Evolutionary conservation across 1,284 basidiomycete genomes (phyloP).

Genomic region (Pholiota adiposa): DNA sequence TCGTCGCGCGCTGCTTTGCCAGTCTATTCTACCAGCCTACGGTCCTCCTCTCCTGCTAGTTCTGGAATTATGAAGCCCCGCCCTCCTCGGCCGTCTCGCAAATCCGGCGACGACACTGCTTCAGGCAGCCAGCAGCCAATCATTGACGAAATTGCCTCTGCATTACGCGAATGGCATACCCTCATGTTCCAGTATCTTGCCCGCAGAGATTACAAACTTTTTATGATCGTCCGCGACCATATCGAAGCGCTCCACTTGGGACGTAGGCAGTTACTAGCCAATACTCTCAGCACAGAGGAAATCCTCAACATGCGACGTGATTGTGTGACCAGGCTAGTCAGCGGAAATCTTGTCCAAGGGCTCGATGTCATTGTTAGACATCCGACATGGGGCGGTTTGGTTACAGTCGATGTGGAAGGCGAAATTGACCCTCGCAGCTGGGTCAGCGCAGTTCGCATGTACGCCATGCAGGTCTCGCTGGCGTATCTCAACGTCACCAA

Average conservation of each 20-base stretch:
- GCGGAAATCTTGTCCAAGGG: conserved; percentile 90
- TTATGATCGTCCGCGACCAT: conserved; percentile 86
- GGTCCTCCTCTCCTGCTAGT: conserved; percentile 63
- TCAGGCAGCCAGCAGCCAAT: conserved; percentile 86
- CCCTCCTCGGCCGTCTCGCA: conserved; percentile 91
- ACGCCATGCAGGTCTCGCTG: conserved; percentile 81
- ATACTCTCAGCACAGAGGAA: conserved; percentile 89
- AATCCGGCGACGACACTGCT: conserved; percentile 89
- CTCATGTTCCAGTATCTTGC: conserved; percentile 92
- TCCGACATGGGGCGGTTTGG: conserved; percentile 87
- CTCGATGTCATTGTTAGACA: conserved; percentile 96
- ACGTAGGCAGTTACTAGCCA: conserved; percentile 86
- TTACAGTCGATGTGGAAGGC: conserved; percentile 83
- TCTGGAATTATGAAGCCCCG: conserved; percentile 75
- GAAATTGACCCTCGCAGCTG: conserved; percentile 76
- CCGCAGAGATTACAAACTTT: conserved; percentile 87
- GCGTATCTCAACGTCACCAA: conserved; percentile 76
- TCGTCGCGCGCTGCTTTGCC: conserved; percentile 70
- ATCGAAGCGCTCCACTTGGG: conserved; percentile 92
- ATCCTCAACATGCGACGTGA: conserved; percentile 82
- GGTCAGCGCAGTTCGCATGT: conserved; percentile 89
- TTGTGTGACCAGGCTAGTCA: conserved; percentile 87
- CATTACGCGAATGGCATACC: conserved; percentile 93
- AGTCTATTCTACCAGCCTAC: conserved; percentile 71
- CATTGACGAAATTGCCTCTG: conserved; percentile 96